A percentile compares a stretch with the other conserved stretches of the same genome.
Evolutionary conservation across 345 rosid genomes (phyloP).

Genomic region (Brassica incana): DNA sequence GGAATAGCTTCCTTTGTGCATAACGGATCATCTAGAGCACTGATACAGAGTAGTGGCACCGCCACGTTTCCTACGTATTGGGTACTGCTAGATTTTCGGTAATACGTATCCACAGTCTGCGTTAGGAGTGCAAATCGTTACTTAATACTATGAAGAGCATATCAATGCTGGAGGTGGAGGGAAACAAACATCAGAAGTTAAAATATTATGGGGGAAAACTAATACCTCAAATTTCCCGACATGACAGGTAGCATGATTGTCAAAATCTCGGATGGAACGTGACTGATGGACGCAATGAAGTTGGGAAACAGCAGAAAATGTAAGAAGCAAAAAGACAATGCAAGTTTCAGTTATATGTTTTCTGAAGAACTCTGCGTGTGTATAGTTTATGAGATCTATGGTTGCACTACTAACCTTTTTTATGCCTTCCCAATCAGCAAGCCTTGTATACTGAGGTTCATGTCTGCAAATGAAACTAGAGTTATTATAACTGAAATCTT

Average conservation of each 20-base stretch:
- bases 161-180: not conserved
- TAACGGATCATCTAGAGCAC: conserved; percentile 89
- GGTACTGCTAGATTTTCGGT: conserved; percentile 79
- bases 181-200: not conserved
- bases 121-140: not conserved
- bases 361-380: conserved; percentile 1
- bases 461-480: conserved; percentile 56
- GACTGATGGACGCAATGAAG: conserved; percentile 49
- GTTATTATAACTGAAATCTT: conserved; percentile 18
- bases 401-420: conserved; percentile 55
- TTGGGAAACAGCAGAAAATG: conserved; percentile 4
- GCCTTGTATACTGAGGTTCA: conserved; percentile 75
- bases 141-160: not conserved
- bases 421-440: conserved; percentile 96
- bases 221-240: conserved; percentile 87
- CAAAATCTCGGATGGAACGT: conserved; percentile 81
- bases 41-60: conserved; percentile 82
- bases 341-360: not conserved
- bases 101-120: conserved; percentile 87
- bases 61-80: conserved; percentile 60
- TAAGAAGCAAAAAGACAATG: conserved; percentile 12
- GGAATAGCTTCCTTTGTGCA: conserved; percentile 94
- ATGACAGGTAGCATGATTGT: conserved; percentile 76
- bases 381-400: not conserved
- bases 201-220: conserved; percentile 2